Base-by-base conservation (phyloP, 2,329 filamentous ascomycete genomes). In the Myriosclerotinia duriaeana region DNA sequence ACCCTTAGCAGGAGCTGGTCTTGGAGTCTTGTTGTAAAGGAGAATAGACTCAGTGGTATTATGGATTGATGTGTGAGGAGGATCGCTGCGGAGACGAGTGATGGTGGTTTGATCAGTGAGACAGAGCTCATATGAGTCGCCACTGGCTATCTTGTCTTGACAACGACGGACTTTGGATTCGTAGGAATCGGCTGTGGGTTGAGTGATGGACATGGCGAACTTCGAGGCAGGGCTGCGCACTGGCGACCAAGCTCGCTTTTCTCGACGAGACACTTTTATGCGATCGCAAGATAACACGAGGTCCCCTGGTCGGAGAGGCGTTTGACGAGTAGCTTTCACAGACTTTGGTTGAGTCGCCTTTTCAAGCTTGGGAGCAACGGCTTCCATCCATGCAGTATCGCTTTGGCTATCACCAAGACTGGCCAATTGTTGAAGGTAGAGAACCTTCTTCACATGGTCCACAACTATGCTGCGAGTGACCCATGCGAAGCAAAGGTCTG, bases 391-490 rank as follows among this genome's bases (percentile, higher is more conserved):
- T 44, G 36, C 20, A 17, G 53, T 53, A 38, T 65, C 64, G 20
- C 44, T 70, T 38, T 82, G 79, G 2, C 77, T 65, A 14, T 76
- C 68, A 20, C 76, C 78, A 42, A 54, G 64, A 34, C 69, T 65
- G 26, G 40, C 69, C n/a, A 89, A 80, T 17, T 83, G 85, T 73
- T 91, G 89, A 17, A 89, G 74, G 66, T 85, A 85, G 8, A 85
- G 74, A n/a, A 78, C 78, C 30, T 81, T 80, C 2, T 82, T 78
- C n/a, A 81, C 75, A 68, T 89, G 86, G 72, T 91, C 87, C 34
- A 90, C 74, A 7, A 91, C 83, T 34, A 91, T 79, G 71, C 86
- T 89, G 61, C 86, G 80, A 66, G 87, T 84, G 11, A 88, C 82
- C 78, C 88, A 89, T 14, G 85, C 78, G 65, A 91, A 84, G 74